Evolutionary conservation across 495 filamentous ascomycete genomes (phyloP), one percentile per base, ranked within the genome.

Genomic region (Astrothelium subdiscretum): DNA sequence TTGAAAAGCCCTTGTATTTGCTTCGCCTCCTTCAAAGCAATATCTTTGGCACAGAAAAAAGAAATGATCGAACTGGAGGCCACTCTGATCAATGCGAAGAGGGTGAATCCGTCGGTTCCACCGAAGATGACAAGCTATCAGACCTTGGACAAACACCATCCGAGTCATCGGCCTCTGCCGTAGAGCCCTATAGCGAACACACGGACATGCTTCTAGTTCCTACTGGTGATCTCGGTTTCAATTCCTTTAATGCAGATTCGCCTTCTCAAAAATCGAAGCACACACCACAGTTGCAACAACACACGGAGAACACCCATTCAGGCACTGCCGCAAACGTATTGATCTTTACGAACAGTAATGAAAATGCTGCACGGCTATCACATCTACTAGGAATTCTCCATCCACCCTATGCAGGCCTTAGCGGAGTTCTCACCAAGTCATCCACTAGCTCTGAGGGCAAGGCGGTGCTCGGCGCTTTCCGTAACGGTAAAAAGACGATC

Each of bases 261-360:
- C 62, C 22, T 26, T 22, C 40, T 42, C 58, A 68, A 54, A 65
- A 48, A 22, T 63, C 52, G 24, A 52, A 64, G 13, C 26, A 66
- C 67, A 20, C 61, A 70, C 27, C 69, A 65, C 18, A 54, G 13
- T 57, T 31, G 35, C 31, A 72, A 66, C 51, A 40, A 64, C 12
- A 26, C 52, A 26, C 26, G 59, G 18, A 32, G 52, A 31, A 62
- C 12, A 35, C 42, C 51, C 32, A 26, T 31, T 32, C 62, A 65
- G 43, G 11, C 26, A 40, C 6, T 18, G 13, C 32, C 10, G 66
- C 66, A 11, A 74, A 70, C 27, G 83, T 87, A 13, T 78, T 98
- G 27, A 84, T 97, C 43, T 97, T 97, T 74, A 91, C 90, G 52
- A 89, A 89, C 62, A 90, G 85, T 60, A 96, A 90, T 68, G 89